A percentile compares a stretch with the other conserved stretches of the same genome.
These are phyloP conservation scores for Porcisia hertigi DNA, from an alignment of 208 protist species.

Conservation along the genomic window DNA sequence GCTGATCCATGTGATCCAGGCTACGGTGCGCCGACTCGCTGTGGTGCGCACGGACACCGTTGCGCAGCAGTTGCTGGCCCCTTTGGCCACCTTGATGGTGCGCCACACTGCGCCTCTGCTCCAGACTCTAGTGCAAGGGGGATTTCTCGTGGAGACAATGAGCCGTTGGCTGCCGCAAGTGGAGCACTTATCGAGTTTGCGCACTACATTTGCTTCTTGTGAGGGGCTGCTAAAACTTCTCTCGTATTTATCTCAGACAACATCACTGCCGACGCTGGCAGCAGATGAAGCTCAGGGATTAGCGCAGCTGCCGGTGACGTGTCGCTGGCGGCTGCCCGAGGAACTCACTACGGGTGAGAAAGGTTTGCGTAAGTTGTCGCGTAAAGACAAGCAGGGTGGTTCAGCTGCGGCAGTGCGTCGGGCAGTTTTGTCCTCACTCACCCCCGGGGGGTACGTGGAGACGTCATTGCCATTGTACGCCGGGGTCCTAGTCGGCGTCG, in stretches of 20 bases:
- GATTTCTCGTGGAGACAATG: constrained; percentile 42
- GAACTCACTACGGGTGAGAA: constrained; percentile 1
- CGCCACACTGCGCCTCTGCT: constrained; percentile 46
- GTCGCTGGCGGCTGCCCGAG: constrained; percentile 23
- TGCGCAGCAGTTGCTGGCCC: constrained; percentile 49
- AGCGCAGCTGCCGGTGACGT: constrained; percentile 24
- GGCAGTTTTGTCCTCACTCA: constrained; percentile 4
- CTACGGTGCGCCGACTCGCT: constrained; percentile 42
- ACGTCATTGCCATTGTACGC: constrained; percentile 27
- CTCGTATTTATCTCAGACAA: constrained; percentile 8
- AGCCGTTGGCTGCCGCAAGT: constrained; percentile 50
- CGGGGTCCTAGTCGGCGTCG: constrained; percentile 21
- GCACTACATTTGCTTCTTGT: constrained; percentile 35
- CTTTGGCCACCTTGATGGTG: constrained; percentile 54
- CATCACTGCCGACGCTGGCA: not conserved
- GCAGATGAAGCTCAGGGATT: constrained; percentile 21
- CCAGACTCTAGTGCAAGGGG: constrained; percentile 32
- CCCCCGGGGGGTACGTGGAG: constrained; percentile 8
- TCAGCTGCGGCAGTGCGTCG: not conserved
- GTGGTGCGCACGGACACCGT: constrained; percentile 50
- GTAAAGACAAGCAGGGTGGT: not conserved
- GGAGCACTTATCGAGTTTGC: constrained; percentile 27
- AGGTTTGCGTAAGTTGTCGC: not conserved
- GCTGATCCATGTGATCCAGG: constrained; percentile 32
- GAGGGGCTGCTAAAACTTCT: constrained; percentile 48